Percentiles rank a stretch among this genome's conserved stretches.
Conservation (phyloP, 2,329 filamentous ascomycete species). For the Dothistroma pini region DNA sequence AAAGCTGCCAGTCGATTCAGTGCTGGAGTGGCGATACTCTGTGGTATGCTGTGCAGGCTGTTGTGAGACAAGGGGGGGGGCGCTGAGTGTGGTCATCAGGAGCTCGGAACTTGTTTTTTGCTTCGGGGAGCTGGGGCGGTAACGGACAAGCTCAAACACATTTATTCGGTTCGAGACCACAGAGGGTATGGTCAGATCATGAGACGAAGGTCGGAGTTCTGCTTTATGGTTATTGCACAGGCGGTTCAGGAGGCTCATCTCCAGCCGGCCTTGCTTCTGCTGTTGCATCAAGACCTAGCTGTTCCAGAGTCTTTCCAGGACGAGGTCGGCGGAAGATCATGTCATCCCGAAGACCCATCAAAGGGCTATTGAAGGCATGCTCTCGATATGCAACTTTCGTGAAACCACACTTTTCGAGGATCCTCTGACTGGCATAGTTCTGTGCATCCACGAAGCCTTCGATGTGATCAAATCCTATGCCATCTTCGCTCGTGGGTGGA, state of each 20-base stretch:
- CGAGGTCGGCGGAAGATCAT: conserved; percentile 35
- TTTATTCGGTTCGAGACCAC: background rate
- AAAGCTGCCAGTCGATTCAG: no score
- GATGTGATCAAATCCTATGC: conserved; percentile 35
- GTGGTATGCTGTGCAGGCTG: no score
- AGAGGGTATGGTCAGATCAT: background rate
- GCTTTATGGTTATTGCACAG: conserved; percentile 10
- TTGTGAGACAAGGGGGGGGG: background rate
- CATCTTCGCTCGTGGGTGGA: conserved; percentile 24
- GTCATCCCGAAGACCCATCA: conserved; percentile 38
- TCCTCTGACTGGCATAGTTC: conserved; percentile 54
- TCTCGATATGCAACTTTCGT: background rate
- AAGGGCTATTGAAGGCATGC: conserved; percentile 22
- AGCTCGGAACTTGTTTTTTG: background rate
- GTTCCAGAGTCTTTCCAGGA: conserved; percentile 27
- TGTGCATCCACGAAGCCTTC: conserved; percentile 47
- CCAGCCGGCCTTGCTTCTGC: conserved; percentile 2
- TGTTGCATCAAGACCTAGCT: conserved; percentile 18
- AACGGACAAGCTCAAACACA: background rate
- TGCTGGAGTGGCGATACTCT: background rate
- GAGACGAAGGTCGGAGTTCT: background rate
- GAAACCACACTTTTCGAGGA: conserved; percentile 58
- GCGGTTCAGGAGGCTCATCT: conserved; percentile 13
- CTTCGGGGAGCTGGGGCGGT: background rate
- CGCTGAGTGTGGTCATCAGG: background rate